phyloP scores from a whole-genome alignment of 1,139 yeast genomes.

The Arxiozyma slooffiae region DNA sequence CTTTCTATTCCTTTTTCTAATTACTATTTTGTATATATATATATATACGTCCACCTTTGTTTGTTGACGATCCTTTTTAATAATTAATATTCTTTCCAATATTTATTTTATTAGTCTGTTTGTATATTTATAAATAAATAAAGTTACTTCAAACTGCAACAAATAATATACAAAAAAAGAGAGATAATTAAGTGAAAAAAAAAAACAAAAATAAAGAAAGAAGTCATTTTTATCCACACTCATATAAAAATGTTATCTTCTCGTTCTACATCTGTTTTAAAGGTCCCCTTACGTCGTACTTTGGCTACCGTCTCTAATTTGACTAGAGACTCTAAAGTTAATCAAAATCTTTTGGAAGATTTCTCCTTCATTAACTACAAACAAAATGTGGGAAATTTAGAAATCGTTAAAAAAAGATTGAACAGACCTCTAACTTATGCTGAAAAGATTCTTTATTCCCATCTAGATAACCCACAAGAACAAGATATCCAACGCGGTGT shows the following conservation, averaged over 20 bases:
- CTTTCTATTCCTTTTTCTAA: too few species aligned
- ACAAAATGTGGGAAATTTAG: constrained; percentile 61
- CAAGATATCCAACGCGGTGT: constrained; percentile 96
- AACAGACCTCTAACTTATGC: constrained; percentile 83
- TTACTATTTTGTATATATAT: neutral
- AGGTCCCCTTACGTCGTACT: constrained; percentile 40
- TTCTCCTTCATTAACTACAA: constrained; percentile 74
- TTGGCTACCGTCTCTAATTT: constrained; percentile 58
- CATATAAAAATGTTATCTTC: constrained; percentile 37
- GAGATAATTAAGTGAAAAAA: too few species aligned
- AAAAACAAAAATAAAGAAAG: too few species aligned
- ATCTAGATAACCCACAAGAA: constrained; percentile 88
- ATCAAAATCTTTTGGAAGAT: constrained; percentile 83
- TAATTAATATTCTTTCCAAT: neutral
- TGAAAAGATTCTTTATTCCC: constrained; percentile 92
- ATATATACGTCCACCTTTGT: neutral
- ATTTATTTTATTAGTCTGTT: too few species aligned
- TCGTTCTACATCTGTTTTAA: constrained; percentile 27
- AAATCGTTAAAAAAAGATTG: constrained; percentile 53
- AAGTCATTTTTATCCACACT: too few species aligned
- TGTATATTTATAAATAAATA: too few species aligned
- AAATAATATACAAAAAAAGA: neutral
- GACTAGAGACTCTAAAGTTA: constrained; percentile 85
- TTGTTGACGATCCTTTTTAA: neutral
- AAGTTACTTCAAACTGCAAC: neutral